phyloP scores from a whole-genome alignment of 1,139 yeast genomes.

The Hyphopichia fennica region DNA sequence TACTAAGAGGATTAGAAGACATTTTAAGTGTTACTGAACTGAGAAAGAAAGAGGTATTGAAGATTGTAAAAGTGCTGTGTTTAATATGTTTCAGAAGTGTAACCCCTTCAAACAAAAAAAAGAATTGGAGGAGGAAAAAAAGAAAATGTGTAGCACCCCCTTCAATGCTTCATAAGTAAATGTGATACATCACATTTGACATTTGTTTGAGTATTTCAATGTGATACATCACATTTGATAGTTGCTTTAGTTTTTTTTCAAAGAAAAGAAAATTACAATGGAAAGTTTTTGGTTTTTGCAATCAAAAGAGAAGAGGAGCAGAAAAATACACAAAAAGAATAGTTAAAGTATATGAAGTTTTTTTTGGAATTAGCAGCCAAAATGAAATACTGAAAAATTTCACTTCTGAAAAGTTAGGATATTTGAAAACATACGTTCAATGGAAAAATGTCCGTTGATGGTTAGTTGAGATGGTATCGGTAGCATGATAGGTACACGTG shows the following conservation, averaged over 20 bases:
- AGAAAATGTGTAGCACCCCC: neutral
- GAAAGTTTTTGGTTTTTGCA: no score
- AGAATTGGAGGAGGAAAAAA: neutral
- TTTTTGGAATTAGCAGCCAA: no score
- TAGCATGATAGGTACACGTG: no score
- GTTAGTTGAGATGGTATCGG: no score
- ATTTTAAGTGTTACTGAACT: neutral
- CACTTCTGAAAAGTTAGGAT: no score
- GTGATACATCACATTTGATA: neutral
- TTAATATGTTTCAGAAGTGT: neutral
- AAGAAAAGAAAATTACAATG: no score
- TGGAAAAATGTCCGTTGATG: no score
- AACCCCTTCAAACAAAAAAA: neutral
- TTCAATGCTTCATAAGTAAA: neutral
- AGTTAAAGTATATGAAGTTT: no score
- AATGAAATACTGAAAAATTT: no score
- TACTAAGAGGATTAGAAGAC: neutral
- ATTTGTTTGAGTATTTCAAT: neutral
- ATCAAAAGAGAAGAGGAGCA: no score
- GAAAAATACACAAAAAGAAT: no score
- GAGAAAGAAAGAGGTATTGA: neutral
- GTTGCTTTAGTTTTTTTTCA: neutral
- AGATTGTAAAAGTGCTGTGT: neutral
- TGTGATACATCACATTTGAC: neutral
- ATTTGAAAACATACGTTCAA: no score